Evolutionary conservation across 192 early-diverging fungal species (phyloP).

Genomic region (Umbelopsis sp.): DNA sequence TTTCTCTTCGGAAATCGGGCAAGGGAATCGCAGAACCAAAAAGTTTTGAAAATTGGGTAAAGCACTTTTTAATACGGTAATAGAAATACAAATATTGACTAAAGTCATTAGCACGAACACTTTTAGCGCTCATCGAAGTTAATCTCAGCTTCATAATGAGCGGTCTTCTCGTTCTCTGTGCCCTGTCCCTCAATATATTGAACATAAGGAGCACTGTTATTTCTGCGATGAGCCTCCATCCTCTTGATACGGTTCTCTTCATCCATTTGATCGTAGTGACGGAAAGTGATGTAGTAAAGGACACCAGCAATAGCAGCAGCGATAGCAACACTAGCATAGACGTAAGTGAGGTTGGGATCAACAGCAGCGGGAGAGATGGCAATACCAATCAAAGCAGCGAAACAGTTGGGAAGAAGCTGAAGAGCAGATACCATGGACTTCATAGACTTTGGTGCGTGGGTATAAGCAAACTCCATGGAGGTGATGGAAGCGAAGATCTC

Average conservation of each 20-base stretch:
- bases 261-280: conserved; percentile 56
- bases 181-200: background rate
- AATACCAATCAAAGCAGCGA: conserved; percentile 59
- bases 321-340: conserved; percentile 55
- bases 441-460: conserved; percentile 62
- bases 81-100: too few species aligned
- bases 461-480: conserved; percentile 70
- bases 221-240: conserved; percentile 14
- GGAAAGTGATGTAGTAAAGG: conserved; percentile 56
- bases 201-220: background rate
- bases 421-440: conserved; percentile 66
- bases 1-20: too few species aligned
- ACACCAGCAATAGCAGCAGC: conserved; percentile 39
- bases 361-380: conserved; percentile 54
- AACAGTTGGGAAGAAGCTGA: conserved; percentile 59
- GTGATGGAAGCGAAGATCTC: conserved; percentile 68
- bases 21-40: too few species aligned
- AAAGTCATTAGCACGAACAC: background rate
- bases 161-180: background rate
- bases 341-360: conserved; percentile 59
- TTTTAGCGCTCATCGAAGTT: conserved; percentile 4
- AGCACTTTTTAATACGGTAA: too few species aligned
- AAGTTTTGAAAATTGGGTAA: too few species aligned
- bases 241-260: conserved; percentile 27
- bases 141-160: conserved; percentile 14